Evolutionary conservation across 139 green algal genomes (phyloP), one percentile per base, ranked within the genome.

Genomic region (Chlorella vulgaris): DNA sequence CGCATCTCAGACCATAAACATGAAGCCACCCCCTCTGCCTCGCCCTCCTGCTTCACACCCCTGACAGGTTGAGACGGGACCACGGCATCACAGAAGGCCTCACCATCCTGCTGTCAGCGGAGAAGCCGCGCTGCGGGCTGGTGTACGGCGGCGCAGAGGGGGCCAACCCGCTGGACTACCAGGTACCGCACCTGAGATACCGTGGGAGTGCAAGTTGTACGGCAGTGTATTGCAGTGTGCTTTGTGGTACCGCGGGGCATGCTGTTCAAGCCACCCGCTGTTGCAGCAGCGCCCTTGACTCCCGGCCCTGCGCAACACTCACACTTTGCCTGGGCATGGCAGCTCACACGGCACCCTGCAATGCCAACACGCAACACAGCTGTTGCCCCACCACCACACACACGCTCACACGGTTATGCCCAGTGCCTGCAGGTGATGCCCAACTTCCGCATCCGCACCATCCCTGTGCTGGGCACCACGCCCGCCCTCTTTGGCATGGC

Each of bases 401-500:
- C n/a, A n/a, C n/a, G n/a, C n/a, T n/a, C n/a, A n/a, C n/a, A n/a
- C n/a, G n/a, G n/a, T n/a, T n/a, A n/a, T n/a, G n/a, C n/a, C n/a
- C n/a, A n/a, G n/a, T n/a, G n/a, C n/a, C 55, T 78, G 53, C 91
- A 97, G 93, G 86, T 98, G 8, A 88, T 99, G 33, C 96, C 96
- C 40, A 95, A 95, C 87, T 99, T 99, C 88, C 86, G 96, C 8
- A 90, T 99, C 35, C 84, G 96, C 31, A 98, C 96, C 47, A 97
- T 99, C 73, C 96, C 96, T 1, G 96, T 99, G 39, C 84, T 99
- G 38, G 96, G 96, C 33, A 96, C 95, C 39, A 93, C 92, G 10
- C 96, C 96, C 22, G 94, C 96, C 1, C 81, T 96, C 7, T 99
- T 99, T 86, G 96, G 96, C 29, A 90, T 96, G 90, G 95, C 94